Conservation (phyloP, 73 alveolate genomes). For the Paramecium biaurelia region DNA sequence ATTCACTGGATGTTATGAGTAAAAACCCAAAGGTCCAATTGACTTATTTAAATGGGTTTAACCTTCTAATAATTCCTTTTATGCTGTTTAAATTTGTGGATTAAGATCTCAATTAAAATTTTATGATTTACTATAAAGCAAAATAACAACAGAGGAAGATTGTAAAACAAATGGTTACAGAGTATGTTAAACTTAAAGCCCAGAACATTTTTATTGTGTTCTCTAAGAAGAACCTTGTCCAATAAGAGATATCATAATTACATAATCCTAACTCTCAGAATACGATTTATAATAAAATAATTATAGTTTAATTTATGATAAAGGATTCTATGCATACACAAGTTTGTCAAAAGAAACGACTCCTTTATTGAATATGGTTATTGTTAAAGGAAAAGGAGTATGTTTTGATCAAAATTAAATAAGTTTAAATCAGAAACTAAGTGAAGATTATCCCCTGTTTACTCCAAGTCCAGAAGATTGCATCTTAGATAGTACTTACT, state of each 20-base stretch:
- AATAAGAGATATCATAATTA: not conserved
- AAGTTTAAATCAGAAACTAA: not conserved
- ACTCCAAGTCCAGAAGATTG: not conserved
- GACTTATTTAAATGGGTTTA: not conserved
- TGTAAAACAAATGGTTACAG: not conserved
- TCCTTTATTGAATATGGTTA: not conserved
- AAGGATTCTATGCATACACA: not conserved
- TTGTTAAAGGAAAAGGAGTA: not conserved
- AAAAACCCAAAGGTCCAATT: not conserved
- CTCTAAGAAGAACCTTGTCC: not conserved
- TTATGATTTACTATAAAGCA: not conserved
- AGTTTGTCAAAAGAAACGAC: not conserved
- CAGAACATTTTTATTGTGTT: not conserved
- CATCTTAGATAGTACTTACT: not conserved
- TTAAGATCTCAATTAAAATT: not conserved
- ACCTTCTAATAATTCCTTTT: not conserved
- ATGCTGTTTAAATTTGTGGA: not conserved
- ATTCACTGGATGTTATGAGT: not conserved
- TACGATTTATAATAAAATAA: not conserved
- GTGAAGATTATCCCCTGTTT: not conserved
- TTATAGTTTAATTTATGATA: not conserved
- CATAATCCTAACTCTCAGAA: not conserved
- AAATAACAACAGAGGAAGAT: not conserved
- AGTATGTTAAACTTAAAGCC: not conserved
- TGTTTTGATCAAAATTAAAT: not conserved